These are phyloP conservation scores for Mycotypha africana DNA, from an alignment of 371 early-diverging fungal genomes.

Conservation along the genomic window DNA sequence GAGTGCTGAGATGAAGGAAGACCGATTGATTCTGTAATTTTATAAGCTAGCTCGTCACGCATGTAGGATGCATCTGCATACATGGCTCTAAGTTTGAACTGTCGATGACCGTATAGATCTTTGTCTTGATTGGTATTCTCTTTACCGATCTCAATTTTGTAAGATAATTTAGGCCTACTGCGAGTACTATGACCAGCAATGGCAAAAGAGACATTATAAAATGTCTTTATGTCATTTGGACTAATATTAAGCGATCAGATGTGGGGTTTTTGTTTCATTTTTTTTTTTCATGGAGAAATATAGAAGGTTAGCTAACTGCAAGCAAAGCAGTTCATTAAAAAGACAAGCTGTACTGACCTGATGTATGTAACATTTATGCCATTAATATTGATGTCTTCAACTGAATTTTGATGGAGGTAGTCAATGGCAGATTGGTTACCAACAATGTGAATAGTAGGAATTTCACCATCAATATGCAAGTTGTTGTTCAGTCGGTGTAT, in stretches of 20 bases:
- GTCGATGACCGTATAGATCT: constrained; percentile 19
- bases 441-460: constrained; percentile 18
- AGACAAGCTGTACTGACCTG: constrained; percentile 3
- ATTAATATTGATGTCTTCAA: constrained; percentile 9
- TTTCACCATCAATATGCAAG: constrained; percentile 13
- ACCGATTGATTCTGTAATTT: constrained; percentile 34
- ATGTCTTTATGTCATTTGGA: constrained; percentile 2
- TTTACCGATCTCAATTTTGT: constrained; percentile 20
- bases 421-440: constrained; percentile 14
- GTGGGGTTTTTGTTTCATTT: too few species aligned
- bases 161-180: constrained; percentile 13
- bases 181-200: constrained; percentile 24
- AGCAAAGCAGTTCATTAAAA: background rate
- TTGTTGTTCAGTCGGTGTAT: constrained; percentile 15
- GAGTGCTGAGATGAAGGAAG: constrained; percentile 34
- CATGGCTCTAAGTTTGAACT: constrained; percentile 25
- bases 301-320: background rate
- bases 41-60: constrained; percentile 44
- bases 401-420: constrained; percentile 15
- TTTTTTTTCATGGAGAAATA: background rate
- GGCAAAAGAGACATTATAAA: constrained; percentile 7
- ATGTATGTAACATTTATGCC: constrained; percentile 28
- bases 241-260: constrained; percentile 7
- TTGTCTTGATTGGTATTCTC: constrained; percentile 9
- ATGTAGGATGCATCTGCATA: constrained; percentile 42